phyloP scores from a whole-genome alignment of 805 yeast species.

The Kodamaea kakaduensis region DNA sequence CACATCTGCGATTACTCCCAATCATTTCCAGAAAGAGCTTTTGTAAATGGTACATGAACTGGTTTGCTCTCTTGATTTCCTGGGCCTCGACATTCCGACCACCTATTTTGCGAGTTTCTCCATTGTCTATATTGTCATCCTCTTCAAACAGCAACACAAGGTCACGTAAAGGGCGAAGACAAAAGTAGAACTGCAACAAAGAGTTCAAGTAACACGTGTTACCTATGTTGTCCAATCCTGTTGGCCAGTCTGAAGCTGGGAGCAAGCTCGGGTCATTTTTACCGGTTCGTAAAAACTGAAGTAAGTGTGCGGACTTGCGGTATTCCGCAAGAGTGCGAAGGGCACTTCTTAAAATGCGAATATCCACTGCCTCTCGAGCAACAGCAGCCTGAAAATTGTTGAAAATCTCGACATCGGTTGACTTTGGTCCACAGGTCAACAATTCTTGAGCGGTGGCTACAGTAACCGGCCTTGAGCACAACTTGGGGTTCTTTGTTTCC shows the following conservation, averaged over 20 bases:
- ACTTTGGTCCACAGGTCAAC: constrained; percentile 47
- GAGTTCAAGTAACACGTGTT: constrained; percentile 81
- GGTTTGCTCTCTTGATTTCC: constrained; percentile 78
- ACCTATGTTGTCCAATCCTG: constrained; percentile 91
- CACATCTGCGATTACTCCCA: constrained; percentile 55
- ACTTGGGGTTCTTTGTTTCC: constrained; percentile 38
- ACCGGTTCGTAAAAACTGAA: constrained; percentile 58
- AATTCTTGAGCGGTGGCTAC: constrained; percentile 40
- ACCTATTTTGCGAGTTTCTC: constrained; percentile 62
- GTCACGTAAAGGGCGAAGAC: constrained; percentile 74
- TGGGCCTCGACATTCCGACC: constrained; percentile 76
- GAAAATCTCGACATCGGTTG: constrained; percentile 56
- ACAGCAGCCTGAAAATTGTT: constrained; percentile 45
- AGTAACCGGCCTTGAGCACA: constrained; percentile 17
- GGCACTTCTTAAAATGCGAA: constrained; percentile 54
- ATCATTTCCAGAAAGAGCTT: constrained; percentile 69
- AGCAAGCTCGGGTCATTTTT: constrained; percentile 52
- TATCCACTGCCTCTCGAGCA: constrained; percentile 35
- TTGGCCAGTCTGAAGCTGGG: constrained; percentile 74
- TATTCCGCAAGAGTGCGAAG: constrained; percentile 52
- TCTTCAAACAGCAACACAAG: constrained; percentile 55
- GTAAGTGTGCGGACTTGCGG: constrained; percentile 53
- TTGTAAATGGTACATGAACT: constrained; percentile 71
- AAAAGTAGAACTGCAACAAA: constrained; percentile 83
- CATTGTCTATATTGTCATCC: constrained; percentile 11